Evolutionary conservation across 2,329 filamentous ascomycete species (phyloP).

Genomic region (Bipolaris zeicola): DNA sequence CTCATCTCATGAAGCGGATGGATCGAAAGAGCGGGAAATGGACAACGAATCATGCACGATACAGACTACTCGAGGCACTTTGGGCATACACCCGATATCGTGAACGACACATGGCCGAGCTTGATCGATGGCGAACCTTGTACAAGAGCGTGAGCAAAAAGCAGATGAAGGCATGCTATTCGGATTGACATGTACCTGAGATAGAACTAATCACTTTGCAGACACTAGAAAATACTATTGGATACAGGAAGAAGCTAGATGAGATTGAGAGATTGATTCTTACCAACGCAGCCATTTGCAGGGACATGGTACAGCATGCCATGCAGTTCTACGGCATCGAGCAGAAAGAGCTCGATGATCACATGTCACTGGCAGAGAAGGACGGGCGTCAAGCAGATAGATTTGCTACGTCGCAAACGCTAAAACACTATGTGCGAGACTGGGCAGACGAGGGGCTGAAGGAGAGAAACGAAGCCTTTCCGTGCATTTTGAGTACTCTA

Average conservation of each 20-base stretch:
- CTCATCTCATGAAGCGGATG: conserved; percentile 27
- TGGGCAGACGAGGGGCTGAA: conserved; percentile 58
- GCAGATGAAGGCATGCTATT: conserved; percentile 28
- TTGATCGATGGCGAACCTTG: conserved; percentile 29
- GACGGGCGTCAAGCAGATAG: conserved; percentile 50
- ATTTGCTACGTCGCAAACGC: conserved; percentile 57
- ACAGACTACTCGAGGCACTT: conserved; percentile 29
- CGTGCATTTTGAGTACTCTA: conserved; percentile 41
- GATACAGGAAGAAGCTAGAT: conserved; percentile 51
- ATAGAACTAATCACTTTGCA: not conserved
- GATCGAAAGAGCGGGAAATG: conserved; percentile 26
- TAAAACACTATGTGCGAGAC: conserved; percentile 65
- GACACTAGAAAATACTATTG: conserved; percentile 25
- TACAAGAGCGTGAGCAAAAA: conserved; percentile 31
- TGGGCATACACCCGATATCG: conserved; percentile 26
- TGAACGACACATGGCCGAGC: conserved; percentile 26
- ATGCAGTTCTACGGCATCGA: conserved; percentile 56
- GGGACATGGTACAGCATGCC: conserved; percentile 54
- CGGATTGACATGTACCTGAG: not conserved
- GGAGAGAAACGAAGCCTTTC: conserved; percentile 53
- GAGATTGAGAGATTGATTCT: conserved; percentile 52
- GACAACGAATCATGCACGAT: conserved; percentile 23
- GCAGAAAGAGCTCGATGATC: conserved; percentile 53
- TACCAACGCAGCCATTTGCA: conserved; percentile 55
- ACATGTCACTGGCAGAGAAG: conserved; percentile 49